These are phyloP conservation scores for Suillus ampliporus DNA, from an alignment of 768 basidiomycete species.

Conservation along the genomic window DNA sequence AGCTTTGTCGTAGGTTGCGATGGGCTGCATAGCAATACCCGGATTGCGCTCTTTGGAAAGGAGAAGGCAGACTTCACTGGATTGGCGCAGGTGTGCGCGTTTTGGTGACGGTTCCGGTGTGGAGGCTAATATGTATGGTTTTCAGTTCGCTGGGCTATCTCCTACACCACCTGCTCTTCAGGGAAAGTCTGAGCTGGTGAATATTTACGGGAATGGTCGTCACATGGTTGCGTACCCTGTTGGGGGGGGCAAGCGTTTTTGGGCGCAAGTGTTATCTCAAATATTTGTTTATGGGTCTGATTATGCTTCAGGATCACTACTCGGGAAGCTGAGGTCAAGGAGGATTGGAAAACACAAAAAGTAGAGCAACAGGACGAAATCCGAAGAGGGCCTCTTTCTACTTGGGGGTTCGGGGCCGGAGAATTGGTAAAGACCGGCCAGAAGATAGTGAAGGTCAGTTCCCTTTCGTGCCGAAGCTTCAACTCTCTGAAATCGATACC, in stretches of 20 bases:
- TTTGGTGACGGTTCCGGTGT: too few relatives aligned
- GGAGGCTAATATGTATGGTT: neutral
- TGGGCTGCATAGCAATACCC: conserved; percentile 49
- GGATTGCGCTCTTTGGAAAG: conserved; percentile 43
- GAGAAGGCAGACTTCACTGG: conserved; percentile 44
- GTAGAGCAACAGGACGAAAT: conserved; percentile 27
- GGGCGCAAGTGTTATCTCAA: conserved; percentile 39
- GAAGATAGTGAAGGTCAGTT: conserved; percentile 23
- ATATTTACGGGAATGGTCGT: conserved; percentile 42
- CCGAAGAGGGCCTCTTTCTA: conserved; percentile 21
- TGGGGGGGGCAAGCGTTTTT: conserved; percentile 35
- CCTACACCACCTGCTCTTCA: conserved; percentile 24
- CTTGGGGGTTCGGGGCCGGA: conserved; percentile 24
- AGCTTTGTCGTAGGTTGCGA: conserved; percentile 51
- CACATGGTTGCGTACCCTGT: conserved; percentile 46
- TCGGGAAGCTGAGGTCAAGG: conserved; percentile 42
- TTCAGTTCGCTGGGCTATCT: conserved; percentile 43
- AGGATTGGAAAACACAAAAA: conserved; percentile 48
- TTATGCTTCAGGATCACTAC: conserved; percentile 8
- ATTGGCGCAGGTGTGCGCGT: conserved; percentile 44
- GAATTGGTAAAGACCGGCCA: conserved; percentile 21
- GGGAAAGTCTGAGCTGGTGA: conserved; percentile 30
- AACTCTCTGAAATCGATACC: conserved; percentile 6
- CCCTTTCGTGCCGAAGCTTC: conserved; percentile 1
- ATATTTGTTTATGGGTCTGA: neutral